phyloP scores from a whole-genome alignment of 345 rosid species.

The Arabidopsis suecica region DNA sequence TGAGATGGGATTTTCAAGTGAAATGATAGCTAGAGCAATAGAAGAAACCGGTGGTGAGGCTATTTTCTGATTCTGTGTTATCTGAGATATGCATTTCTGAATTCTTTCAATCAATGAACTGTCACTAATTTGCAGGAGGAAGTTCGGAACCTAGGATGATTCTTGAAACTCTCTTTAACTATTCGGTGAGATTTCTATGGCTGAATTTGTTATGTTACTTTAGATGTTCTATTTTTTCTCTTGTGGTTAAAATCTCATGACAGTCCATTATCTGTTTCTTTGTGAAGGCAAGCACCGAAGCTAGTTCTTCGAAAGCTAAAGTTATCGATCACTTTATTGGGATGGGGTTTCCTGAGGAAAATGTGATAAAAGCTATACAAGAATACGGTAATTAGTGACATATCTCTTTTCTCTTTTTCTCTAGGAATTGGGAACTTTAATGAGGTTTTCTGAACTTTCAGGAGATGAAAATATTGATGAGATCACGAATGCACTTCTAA shows the following conservation, averaged over 20 bases:
- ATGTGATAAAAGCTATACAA: background rate
- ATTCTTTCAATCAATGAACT: background rate
- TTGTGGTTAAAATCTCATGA: background rate
- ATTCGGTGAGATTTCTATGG: conserved; percentile 13
- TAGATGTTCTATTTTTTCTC: background rate
- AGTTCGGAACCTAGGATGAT: conserved; percentile 7
- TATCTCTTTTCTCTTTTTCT: background rate
- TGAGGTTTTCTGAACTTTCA: background rate
- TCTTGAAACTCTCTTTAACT: conserved; percentile 27
- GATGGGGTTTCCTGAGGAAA: background rate
- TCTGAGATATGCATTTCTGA: background rate
- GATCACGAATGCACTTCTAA: conserved; percentile 18
- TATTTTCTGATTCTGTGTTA: background rate
- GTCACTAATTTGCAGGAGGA: background rate
- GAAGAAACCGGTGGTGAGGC: conserved; percentile 8
- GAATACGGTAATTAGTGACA: background rate
- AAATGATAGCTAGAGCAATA: conserved; percentile 15
- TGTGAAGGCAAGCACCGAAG: conserved; percentile 10
- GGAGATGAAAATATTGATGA: conserved; percentile 33
- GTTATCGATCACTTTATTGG: background rate
- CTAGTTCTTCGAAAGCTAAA: conserved; percentile 1
- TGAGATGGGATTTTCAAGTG: conserved; percentile 23
- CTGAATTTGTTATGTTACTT: background rate
- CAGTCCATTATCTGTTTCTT: background rate
- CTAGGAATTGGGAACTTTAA: background rate